Conservation (phyloP, 2,329 filamentous ascomycete species). For the Helminthosporium solani region DNA sequence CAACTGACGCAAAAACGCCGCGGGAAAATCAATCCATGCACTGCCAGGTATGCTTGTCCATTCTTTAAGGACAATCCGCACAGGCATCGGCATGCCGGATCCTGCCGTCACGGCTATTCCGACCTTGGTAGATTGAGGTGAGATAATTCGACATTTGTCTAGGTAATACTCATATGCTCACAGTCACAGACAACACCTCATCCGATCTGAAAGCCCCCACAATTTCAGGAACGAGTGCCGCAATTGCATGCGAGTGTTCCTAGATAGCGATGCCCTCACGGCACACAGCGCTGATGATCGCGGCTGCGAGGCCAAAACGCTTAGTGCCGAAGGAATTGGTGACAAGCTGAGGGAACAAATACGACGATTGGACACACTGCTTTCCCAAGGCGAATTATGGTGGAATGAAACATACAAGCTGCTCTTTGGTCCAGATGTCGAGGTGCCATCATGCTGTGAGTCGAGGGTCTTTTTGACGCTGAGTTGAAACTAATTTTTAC, state of each 20-base stretch:
- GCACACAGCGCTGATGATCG: not conserved
- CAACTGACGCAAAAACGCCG: not conserved
- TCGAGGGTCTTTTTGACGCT: not conserved
- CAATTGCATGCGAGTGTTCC: not conserved
- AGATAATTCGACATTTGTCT: not conserved
- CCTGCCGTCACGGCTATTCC: not conserved
- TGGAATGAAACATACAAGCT: not conserved
- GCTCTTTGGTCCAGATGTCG: not conserved
- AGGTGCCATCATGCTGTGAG: slow-evolving; percentile 1
- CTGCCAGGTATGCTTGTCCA: slow-evolving; percentile 4
- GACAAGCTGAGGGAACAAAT: not conserved
- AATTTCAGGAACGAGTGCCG: not conserved
- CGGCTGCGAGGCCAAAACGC: too few relatives aligned
- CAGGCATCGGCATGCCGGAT: not conserved
- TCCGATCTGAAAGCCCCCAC: not conserved
- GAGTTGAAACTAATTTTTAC: not conserved
- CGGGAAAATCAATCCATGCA: not conserved
- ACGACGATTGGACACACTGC: not conserved
- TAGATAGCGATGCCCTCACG: not conserved
- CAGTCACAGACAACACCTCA: not conserved
- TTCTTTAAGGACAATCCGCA: slow-evolving; percentile 8
- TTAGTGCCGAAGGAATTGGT: slow-evolving; percentile 1
- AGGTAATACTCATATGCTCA: not conserved
- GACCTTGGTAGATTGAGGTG: not conserved
- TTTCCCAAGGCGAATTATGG: not conserved